A percentile compares a stretch with the other conserved stretches of the same genome.
Evolutionary conservation across 2,329 filamentous ascomycete species (phyloP).

Genomic region (Sarocladium oryzae): DNA sequence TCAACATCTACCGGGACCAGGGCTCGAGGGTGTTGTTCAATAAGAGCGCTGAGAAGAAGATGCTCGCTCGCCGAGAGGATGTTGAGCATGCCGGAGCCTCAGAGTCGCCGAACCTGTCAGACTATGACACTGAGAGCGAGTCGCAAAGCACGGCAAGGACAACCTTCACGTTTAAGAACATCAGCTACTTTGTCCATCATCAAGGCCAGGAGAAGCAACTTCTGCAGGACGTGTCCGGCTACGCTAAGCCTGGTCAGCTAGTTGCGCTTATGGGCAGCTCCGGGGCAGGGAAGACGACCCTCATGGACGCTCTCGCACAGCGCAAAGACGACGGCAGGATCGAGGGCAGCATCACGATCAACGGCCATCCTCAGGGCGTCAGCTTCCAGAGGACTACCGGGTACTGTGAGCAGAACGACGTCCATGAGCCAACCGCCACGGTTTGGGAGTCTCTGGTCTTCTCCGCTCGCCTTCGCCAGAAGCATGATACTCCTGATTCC

Average conservation of each 20-base stretch:
- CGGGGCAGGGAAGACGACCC: conserved; percentile 56
- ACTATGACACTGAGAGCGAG: not conserved
- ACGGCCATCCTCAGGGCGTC: conserved; percentile 50
- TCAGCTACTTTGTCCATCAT: not conserved
- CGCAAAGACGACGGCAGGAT: conserved; percentile 57
- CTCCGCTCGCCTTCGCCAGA: conserved; percentile 58
- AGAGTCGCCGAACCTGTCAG: not conserved
- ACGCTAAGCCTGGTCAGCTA: conserved; percentile 73
- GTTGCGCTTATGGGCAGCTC: conserved; percentile 62
- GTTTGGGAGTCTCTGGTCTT: conserved; percentile 63
- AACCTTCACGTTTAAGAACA: not conserved
- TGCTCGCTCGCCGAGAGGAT: not conserved
- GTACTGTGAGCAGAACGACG: conserved; percentile 63
- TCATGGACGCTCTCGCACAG: conserved; percentile 62
- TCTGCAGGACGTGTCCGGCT: conserved; percentile 62
- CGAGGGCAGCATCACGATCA: conserved; percentile 38
- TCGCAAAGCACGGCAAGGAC: not conserved
- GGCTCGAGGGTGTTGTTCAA: conserved; percentile 3
- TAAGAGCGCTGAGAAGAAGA: conserved; percentile 43
- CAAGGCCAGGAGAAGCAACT: conserved; percentile 45
- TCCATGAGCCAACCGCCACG: conserved; percentile 59
- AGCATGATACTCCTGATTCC: conserved; percentile 41
- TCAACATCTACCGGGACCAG: conserved; percentile 34
- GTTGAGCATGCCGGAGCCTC: not conserved
- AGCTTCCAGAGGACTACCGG: conserved; percentile 62